These are phyloP conservation scores for Nigrospora oryzae DNA, from an alignment of 2,329 filamentous ascomycete species.

Conservation along the genomic window DNA sequence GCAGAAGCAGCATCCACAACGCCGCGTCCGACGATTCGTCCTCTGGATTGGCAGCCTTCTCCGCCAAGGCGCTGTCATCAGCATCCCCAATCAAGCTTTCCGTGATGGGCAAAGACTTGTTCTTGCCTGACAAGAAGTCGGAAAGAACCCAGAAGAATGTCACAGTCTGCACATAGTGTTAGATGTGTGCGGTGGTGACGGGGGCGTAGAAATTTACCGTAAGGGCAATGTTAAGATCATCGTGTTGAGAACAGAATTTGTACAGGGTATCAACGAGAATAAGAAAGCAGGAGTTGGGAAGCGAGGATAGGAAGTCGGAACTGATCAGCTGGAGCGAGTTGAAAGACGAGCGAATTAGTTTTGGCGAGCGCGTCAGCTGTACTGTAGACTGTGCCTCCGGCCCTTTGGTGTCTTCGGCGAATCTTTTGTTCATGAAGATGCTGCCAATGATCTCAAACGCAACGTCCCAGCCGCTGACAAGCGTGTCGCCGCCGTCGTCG, in stretches of 20 bases:
- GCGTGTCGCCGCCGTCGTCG: conserved; percentile 78
- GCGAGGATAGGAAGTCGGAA: conserved; percentile 79
- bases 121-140: conserved; percentile 66
- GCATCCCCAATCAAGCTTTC: conserved; percentile 44
- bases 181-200: neutral
- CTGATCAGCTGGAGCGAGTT: conserved; percentile 85
- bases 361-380: conserved; percentile 53
- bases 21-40: conserved; percentile 58
- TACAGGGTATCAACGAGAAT: conserved; percentile 81
- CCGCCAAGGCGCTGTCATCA: conserved; percentile 47
- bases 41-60: conserved; percentile 50
- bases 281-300: conserved; percentile 63
- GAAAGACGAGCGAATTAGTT: conserved; percentile 79
- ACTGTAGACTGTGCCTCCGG: conserved; percentile 19
- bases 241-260: conserved; percentile 79
- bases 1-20: conserved; percentile 69
- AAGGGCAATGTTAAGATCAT: conserved; percentile 90
- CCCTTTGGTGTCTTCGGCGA: conserved; percentile 23
- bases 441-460: conserved; percentile 79
- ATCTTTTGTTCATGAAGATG: conserved; percentile 53
- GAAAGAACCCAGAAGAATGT: conserved; percentile 96
- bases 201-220: conserved; percentile 48
- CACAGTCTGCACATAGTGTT: conserved; percentile 51
- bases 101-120: conserved; percentile 48
- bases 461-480: conserved; percentile 76